phyloP scores from a whole-genome alignment of 2,329 filamentous ascomycete species.

The Pestalotiopsis sp. region DNA sequence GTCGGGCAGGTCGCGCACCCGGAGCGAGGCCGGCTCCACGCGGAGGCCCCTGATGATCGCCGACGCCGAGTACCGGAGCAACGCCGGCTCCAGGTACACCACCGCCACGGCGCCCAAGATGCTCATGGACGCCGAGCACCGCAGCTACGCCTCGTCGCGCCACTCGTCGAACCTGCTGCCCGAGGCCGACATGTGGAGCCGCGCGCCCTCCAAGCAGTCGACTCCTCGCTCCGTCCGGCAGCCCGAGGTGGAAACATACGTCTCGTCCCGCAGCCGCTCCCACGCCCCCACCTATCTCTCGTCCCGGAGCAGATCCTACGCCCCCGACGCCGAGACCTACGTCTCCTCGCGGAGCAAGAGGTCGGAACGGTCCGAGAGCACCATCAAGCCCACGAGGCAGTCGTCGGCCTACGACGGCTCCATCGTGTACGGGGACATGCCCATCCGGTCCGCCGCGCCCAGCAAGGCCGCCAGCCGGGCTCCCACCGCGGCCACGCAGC shows the following conservation, averaged over 20 bases:
- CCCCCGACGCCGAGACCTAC: constrained; percentile 45
- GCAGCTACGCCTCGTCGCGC: constrained; percentile 31
- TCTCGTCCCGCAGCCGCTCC: constrained; percentile 10
- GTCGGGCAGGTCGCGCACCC: constrained; percentile 37
- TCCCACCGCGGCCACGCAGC: constrained; percentile 15
- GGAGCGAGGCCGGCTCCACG: constrained; percentile 42
- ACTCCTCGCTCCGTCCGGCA: constrained; percentile 11
- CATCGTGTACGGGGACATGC: constrained; percentile 35
- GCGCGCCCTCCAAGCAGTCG: constrained; percentile 13
- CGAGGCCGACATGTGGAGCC: constrained; percentile 13
- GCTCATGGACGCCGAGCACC: constrained; percentile 26
- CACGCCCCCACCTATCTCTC: constrained; percentile 26
- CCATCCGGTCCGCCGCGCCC: constrained; percentile 22
- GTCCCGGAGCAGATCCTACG: constrained; percentile 18
- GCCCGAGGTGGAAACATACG: constrained; percentile 15
- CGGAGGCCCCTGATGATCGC: constrained; percentile 41
- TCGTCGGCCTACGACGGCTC: constrained; percentile 1
- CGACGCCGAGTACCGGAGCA: constrained; percentile 45
- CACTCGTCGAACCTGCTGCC: constrained; percentile 16
- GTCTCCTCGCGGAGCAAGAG: constrained; percentile 42
- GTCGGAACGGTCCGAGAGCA: constrained; percentile 28
- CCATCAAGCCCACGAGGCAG: constrained; percentile 28
- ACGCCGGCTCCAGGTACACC: constrained; percentile 38
- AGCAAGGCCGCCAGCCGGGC: constrained; percentile 19
- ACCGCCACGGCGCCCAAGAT: constrained; percentile 27